Base-by-base conservation (phyloP, 305 asterid genomes). In the Ilex paraguariensis region DNA sequence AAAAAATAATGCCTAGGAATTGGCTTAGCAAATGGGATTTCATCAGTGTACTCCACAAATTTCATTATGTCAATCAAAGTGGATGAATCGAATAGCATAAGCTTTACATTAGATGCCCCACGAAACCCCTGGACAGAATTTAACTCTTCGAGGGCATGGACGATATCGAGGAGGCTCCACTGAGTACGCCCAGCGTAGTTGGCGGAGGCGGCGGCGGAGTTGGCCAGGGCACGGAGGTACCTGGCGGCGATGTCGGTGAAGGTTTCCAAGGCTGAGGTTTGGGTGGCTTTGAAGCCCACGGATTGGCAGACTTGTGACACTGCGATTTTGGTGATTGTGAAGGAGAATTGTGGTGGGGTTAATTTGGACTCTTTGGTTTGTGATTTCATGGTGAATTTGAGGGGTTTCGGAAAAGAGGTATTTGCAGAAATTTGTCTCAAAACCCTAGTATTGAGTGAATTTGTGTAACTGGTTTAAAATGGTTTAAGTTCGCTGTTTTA, bases 301-400 rank as follows among this genome's bases (percentile, higher is more conserved):
- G 87, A 69, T 54, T 54, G 75, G 67, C 87, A 84, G 69, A 81
- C 79, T 72, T 84, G 95, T 40, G 87, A 75, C 30, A 79, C 82
- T 56, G 90, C 87, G 14, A 73, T 72, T 56, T 79, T 75, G 10
- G 75, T 66, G 42, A 84, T 1, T 63, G 70, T 33, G 32, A 66
- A 57, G 6, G 84, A 71, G 64, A 70, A 78, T 7, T 66, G 76
- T 13, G 85, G 70, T 56, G 28, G 28, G 28, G 28, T 1, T 21
- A 21, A 21, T 21, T 21, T 1, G 28, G 28, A 21, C 28, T 21
- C 28, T 21, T 21, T 21, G 28, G 28, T 21, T 21, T 21, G 28
- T 21, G 28, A 21, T 21, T 21, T 21, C 28, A 21, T 21, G 28
- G 28, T 21, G 28, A 21, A 21, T 21, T 21, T 21, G 28, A 21